Base-by-base conservation (phyloP, 2,329 filamentous ascomycete species). In the Aspergillus sp. region DNA sequence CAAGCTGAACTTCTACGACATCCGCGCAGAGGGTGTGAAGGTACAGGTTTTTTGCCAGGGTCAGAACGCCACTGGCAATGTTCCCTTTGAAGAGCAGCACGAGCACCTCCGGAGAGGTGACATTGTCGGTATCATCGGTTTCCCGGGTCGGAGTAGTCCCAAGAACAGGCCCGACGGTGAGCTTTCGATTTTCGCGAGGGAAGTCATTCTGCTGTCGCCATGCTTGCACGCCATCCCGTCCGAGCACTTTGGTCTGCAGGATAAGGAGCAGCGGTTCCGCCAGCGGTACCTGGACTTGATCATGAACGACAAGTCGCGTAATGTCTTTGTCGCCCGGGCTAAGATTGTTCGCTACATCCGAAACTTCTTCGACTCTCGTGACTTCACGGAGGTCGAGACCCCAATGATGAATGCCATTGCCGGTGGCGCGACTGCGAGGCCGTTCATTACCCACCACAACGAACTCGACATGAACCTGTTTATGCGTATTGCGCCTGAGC, bases 381-480 rank as follows among this genome's bases (percentile, higher is more conserved):
- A 91, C 60, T 98, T 98, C 68, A 77, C 89, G 47, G 90, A 96
- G 67, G 90, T 97, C 28, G 88, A 97, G 73, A 98, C 93, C 0
- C 91, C 93, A 4, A 96, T 97, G 81, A 90, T 98, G 80, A 94
- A 95, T 67, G 81, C 86, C 61, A 94, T 95, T 64, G 89, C 93
- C 29, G 94, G 93, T 57, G 93, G 93, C 64, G 93, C 93, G 32
- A 97, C 93, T 1, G 93, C 93, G 49, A 89, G 86, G 74, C 93
- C 93, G 4, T 98, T 98, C 72, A 77, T 86, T 57, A 97, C 93
- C 9, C 86, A 94, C 69, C 93, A 97, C 75, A 98, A 98, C 70
- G 93, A 97, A 45, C 79, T 93, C 44, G 81, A 95, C 68, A 89
- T 94, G 82, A 84, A 95, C 59, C 83, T 98, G 69, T 97, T 85